phyloP scores from a whole-genome alignment of 1,284 basidiomycete genomes.

The Coniferiporia weirii region DNA sequence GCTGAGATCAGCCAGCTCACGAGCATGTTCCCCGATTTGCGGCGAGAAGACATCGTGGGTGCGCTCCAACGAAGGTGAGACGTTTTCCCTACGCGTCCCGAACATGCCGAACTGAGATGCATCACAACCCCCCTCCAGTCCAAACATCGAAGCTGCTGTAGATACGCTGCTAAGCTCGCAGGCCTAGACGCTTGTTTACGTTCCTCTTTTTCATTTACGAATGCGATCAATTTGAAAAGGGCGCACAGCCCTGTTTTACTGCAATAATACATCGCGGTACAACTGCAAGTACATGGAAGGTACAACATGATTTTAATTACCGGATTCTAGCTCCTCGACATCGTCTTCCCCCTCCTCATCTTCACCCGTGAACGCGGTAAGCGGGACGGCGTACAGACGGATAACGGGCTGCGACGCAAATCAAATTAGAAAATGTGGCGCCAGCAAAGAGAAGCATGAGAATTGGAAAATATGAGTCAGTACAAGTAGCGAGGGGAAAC shows the following conservation, averaged over 20 bases:
- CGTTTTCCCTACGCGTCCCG: neutral
- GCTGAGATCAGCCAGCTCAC: constrained; percentile 69
- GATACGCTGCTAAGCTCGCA: constrained; percentile 65
- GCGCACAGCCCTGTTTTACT: no score
- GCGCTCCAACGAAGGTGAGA: constrained; percentile 79
- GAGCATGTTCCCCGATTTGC: constrained; percentile 79
- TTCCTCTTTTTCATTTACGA: neutral
- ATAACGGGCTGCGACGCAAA: constrained; percentile 70
- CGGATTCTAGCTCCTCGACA: constrained; percentile 46
- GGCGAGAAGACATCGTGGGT: constrained; percentile 68
- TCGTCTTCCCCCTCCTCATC: constrained; percentile 49
- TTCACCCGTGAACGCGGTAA: constrained; percentile 73
- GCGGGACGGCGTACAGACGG: constrained; percentile 88
- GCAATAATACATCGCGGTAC: neutral
- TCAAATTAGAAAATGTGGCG: constrained; percentile 17
- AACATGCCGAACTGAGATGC: constrained; percentile 6
- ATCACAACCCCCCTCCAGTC: constrained; percentile 36
- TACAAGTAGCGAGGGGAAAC: neutral
- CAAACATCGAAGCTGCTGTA: constrained; percentile 75
- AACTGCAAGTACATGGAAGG: neutral
- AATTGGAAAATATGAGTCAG: no score
- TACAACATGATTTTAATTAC: constrained; percentile 6
- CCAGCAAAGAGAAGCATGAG: neutral
- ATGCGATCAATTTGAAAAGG: no score
- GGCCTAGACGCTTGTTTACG: constrained; percentile 13